Evolutionary conservation across 1,284 basidiomycete genomes (phyloP), one percentile per base, ranked within the genome.

Genomic region (Boletus smithii): DNA sequence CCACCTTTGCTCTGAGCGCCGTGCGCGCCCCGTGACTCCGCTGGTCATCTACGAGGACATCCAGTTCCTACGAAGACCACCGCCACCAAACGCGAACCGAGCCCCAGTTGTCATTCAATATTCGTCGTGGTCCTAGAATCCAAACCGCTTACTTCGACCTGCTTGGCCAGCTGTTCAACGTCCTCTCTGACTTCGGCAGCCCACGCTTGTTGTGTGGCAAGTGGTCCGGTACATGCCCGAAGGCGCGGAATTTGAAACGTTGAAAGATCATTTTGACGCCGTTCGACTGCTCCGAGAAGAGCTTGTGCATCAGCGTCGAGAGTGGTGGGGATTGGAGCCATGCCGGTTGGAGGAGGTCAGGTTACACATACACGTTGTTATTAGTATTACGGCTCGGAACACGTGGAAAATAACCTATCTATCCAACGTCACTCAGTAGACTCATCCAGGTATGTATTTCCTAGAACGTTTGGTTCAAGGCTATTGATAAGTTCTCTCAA

Each of bases 201-300:
- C 43, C 88, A 74, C 42, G 81, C 77, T 60, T 90, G 85, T 56
- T 93, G 90, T 5, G 80, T 61, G 0, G 74, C 62, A 5, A 88
- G 66, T 2, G 89, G 83, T 0, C 85, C 88, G 10, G 66, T 70
- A 62, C 86, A 92, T 39, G 70, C 62, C 8, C 74, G 72, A 41
- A 95, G 71, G 5, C 88, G 79, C 0, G 89, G 86, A 31, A 95
- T 75, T 64, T 91, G 88, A 57, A 82, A 83, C 8, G 81, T 72
- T 5, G 71, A 59, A 7, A 95, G 65, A 63, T 92, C 88, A 5
- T 68, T 73, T 51, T 81, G 71, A 5, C 80, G 75, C 31, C 88
- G 71, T 37, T 76, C 70, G 3, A 83, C 66, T 3, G 73, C 69
- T 11, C 71, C 71, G 10, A 88, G 73, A 7, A 80, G 67, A n/a